Base-by-base conservation (phyloP, 2,329 filamentous ascomycete genomes). In the Pseudogymnoascus verrucosus region DNA sequence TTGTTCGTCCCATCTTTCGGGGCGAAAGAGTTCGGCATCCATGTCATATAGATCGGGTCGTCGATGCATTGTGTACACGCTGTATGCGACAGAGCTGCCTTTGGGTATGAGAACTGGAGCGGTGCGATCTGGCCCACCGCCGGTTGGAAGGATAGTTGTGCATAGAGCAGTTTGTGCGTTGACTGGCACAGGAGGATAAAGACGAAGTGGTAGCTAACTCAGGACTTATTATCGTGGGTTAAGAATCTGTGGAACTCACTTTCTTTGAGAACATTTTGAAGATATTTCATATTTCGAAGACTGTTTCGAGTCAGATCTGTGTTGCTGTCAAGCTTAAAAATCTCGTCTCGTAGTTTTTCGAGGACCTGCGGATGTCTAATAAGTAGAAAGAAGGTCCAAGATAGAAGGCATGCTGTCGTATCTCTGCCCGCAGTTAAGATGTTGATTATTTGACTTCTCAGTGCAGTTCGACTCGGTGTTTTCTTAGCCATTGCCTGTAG, bases 401-500 rank as follows among this genome's bases (percentile, higher is more conserved):
- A 64, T 42, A 68, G 63, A 11, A 61, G 42, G n/a, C 62, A 64
- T 19, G 61, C 63, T 37, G 42, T 64, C 1, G 63, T 62, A 3
- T 65, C 68, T 21, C 62, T 67, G 21, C 67, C 64, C 4, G 67
- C 65, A 40, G 76, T 64, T 40, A 78, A 68, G 28, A 77, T 71
- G 47, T 69, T 68, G 14, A 73, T 64, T 14, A 68, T 28, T 64
- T 77, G 71, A 62, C 74, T 73, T 5, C 73, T 67, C 1, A 78
- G 63, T 6, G 69, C 65, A 3, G 64, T 67, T 3, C 69, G 68
- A 67, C 78, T 74, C 14, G 70, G 67, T 0, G 74, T 76, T 44
- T 66, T 62, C 64, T 67, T 16, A 42, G 61, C 19, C 40, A 68
- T 59, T 37, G 62, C 54, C 12, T 36, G 19, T 4, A 67, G 64